phyloP scores from a whole-genome alignment of 345 rosid species.

The Boechera stricta region DNA sequence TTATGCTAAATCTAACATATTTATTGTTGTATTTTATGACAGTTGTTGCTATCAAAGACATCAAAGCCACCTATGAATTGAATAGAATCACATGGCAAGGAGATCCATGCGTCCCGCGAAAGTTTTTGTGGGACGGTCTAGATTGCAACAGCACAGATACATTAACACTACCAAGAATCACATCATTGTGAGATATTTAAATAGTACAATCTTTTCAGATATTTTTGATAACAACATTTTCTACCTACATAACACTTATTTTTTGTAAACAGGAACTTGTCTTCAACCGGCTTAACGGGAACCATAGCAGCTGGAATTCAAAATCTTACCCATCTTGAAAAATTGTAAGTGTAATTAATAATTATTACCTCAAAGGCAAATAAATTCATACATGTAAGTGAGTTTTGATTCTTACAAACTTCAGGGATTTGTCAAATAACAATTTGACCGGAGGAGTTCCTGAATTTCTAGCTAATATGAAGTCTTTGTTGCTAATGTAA shows the following conservation, averaged over 20 bases:
- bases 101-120: conserved; percentile 59
- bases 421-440: conserved; percentile 66
- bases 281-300: conserved; percentile 50
- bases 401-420: background rate
- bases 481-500: conserved; percentile 51
- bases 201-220: background rate
- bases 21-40: background rate
- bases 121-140: conserved; percentile 53
- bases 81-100: conserved; percentile 60
- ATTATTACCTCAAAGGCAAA: background rate
- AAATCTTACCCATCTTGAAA: conserved; percentile 40
- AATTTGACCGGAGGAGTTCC: conserved; percentile 53
- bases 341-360: conserved; percentile 44
- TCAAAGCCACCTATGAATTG: conserved; percentile 45
- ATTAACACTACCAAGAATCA: conserved; percentile 39
- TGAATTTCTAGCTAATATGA: conserved; percentile 48
- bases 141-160: conserved; percentile 36
- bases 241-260: background rate
- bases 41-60: conserved; percentile 51
- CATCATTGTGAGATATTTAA: conserved; percentile 32
- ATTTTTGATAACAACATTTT: background rate
- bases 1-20: too few relatives aligned
- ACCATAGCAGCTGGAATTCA: conserved; percentile 35
- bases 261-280: conserved; percentile 37
- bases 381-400: background rate